Percentiles rank a stretch among this genome's conserved stretches.
Evolutionary conservation across 129 eudicot genomes (phyloP).

Genomic region (Flaveria trinervia): DNA sequence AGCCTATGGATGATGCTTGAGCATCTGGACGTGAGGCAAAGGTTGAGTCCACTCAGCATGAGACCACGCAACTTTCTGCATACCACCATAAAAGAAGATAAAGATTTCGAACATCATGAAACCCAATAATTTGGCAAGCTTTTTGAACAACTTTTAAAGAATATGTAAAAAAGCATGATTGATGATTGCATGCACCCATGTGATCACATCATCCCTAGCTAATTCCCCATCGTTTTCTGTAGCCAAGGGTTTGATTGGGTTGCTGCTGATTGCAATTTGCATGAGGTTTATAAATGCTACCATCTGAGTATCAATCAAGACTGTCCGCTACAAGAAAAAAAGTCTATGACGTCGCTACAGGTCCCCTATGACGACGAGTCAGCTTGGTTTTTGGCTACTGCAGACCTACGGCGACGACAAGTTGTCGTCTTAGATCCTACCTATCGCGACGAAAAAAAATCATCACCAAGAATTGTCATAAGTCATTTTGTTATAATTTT

Average conservation of each 20-base stretch:
- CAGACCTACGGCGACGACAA: too few relatives aligned
- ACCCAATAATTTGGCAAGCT: not conserved
- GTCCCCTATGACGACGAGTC: too few relatives aligned
- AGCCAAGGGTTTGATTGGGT: not conserved
- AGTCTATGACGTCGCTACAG: too few relatives aligned
- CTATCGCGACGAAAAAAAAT: too few relatives aligned
- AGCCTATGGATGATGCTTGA: not conserved
- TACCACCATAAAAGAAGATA: not conserved
- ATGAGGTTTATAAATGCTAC: not conserved
- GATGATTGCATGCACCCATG: conserved; percentile 7
- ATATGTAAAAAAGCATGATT: not conserved
- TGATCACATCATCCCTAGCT: not conserved
- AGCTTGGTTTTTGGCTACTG: too few relatives aligned
- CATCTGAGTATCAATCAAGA: not conserved
- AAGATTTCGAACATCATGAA: not conserved
- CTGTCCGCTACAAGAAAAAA: not conserved
- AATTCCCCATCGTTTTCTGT: not conserved
- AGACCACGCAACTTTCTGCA: conserved; percentile 10
- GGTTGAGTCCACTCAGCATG: not conserved
- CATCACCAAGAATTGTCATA: too few relatives aligned
- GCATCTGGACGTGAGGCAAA: not conserved
- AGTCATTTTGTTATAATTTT: too few relatives aligned
- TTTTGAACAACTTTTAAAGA: not conserved
- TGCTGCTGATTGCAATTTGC: not conserved
- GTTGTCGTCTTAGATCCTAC: too few relatives aligned